Base-by-base conservation (phyloP, 805 yeast genomes). In the Zygotorulaspora sp. region DNA sequence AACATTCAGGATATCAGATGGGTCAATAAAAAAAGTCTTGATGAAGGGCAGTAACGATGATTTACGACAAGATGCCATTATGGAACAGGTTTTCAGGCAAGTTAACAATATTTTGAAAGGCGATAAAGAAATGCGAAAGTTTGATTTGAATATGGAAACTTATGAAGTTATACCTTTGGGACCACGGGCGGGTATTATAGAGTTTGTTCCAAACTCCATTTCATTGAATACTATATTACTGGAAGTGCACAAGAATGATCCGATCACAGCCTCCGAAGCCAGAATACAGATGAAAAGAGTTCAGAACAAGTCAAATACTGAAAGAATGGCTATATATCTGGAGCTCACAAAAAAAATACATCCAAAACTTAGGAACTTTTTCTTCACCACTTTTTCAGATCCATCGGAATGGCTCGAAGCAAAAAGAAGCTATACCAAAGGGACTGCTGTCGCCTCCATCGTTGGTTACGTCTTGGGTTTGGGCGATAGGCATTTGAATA, bases 401-500 rank as follows among this genome's bases (percentile, higher is more conserved):
- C 82, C 95, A 0, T 78, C 79, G 38, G 65, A 63, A 0, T 92
- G 98, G 98, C 78, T 80, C 48, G 60, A 60, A 12, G 75, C 83
- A 26, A 71, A 88, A 25, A 67, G 73, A 15, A 61, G 64, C 1
- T 92, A 86, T 57, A 74, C 83, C 1, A 76, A 78, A 35, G 95
- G 96, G 0, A 70, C 86, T 1, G 96, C 96, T 0, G 75, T 87
- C 0, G 74, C 83, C 2, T 88, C 97, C 1, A 82, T 94, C 32
- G 80, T 88, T 15, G 98, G 98, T 0, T 72, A 85, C 58, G 69
- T 92, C 10, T 65, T 92, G 28, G 99, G 99, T 0, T 69, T 92
- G 5, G 99, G 99, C 5, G 99, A 92, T 58, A 68, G 99, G 19
- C 99, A 92, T 61, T 77, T 95, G 57, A 88, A 88, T 58, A 92